A percentile compares a stretch with the other conserved stretches of the same genome.
Conservation (phyloP, 2,329 filamentous ascomycete species). For the Emmonsiellopsis sp. region DNA sequence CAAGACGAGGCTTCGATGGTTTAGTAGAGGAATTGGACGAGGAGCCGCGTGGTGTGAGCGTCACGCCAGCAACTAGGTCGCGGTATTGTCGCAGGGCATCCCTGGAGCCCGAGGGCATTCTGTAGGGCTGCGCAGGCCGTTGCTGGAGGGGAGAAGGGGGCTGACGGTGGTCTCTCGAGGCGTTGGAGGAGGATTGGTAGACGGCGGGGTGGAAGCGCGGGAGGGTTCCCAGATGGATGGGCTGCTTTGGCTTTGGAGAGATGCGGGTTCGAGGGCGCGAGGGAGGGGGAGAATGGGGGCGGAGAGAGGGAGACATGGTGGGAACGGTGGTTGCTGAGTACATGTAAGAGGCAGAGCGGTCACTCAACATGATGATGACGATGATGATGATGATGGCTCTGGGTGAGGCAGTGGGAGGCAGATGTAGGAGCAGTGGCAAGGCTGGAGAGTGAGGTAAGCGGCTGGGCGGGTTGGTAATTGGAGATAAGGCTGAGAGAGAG, state of each 20-base stretch:
- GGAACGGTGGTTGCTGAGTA: conserved; percentile 22
- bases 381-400: neutral
- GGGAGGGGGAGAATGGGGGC: conserved; percentile 13
- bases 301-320: conserved; percentile 24
- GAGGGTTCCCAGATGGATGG: conserved; percentile 28
- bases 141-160: conserved; percentile 25
- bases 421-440: neutral
- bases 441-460: neutral
- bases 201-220: conserved; percentile 39
- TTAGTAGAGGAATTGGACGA: conserved; percentile 19
- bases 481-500: neutral
- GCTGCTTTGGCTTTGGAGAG: conserved; percentile 10
- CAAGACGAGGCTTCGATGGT: conserved; percentile 36
- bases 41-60: conserved; percentile 20
- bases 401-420: neutral
- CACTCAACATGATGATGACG: neutral
- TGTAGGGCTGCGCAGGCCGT: conserved; percentile 18
- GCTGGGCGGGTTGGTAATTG: neutral
- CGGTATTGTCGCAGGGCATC: conserved; percentile 33
- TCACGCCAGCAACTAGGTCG: conserved; percentile 30
- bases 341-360: conserved; percentile 3
- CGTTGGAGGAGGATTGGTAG: conserved; percentile 25
- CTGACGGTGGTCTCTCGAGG: conserved; percentile 17
- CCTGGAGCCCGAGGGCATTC: conserved; percentile 25
- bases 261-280: conserved; percentile 5